phyloP scores from a whole-genome alignment of 2,329 filamentous ascomycete species.

The Xylaria sp. region DNA sequence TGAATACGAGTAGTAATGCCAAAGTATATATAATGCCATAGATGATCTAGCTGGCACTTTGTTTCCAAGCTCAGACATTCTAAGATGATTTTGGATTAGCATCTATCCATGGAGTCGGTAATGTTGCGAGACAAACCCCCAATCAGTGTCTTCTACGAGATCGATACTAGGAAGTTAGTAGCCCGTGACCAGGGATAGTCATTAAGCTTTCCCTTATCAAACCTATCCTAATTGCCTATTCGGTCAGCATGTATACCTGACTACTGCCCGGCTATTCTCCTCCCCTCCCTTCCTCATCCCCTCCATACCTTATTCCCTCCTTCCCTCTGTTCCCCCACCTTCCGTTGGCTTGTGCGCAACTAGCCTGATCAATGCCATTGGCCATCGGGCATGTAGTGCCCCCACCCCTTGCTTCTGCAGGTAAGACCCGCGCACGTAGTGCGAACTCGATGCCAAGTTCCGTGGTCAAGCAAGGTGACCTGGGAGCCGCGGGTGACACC shows the following conservation, averaged over 20 bases:
- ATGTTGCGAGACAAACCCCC: too few relatives aligned
- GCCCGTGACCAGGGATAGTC: not conserved
- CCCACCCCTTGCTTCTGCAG: slow-evolving; percentile 10
- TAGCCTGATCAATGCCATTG: not conserved
- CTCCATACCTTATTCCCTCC: not conserved
- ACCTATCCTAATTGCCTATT: not conserved
- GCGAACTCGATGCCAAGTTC: slow-evolving; percentile 4
- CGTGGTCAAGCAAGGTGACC: not conserved
- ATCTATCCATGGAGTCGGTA: not conserved
- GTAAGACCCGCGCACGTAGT: slow-evolving; percentile 6
- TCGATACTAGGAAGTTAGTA: not conserved
- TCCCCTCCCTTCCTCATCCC: not conserved
- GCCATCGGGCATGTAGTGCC: not conserved
- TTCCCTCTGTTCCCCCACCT: not conserved
- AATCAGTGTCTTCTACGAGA: not conserved
- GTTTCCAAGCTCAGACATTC: not conserved
- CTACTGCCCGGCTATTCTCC: not conserved
- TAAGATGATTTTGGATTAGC: not conserved
- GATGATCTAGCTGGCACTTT: slow-evolving; percentile 1
- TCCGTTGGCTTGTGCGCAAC: not conserved
- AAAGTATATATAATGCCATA: slow-evolving; percentile 31
- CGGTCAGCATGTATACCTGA: too few relatives aligned
- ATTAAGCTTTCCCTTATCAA: not conserved
- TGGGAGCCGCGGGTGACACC: slow-evolving; percentile 13
- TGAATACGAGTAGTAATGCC: slow-evolving; percentile 48